Evolutionary conservation across 1,284 basidiomycete genomes (phyloP), one percentile per base, ranked within the genome.

Genomic region (Tilletia indica): DNA sequence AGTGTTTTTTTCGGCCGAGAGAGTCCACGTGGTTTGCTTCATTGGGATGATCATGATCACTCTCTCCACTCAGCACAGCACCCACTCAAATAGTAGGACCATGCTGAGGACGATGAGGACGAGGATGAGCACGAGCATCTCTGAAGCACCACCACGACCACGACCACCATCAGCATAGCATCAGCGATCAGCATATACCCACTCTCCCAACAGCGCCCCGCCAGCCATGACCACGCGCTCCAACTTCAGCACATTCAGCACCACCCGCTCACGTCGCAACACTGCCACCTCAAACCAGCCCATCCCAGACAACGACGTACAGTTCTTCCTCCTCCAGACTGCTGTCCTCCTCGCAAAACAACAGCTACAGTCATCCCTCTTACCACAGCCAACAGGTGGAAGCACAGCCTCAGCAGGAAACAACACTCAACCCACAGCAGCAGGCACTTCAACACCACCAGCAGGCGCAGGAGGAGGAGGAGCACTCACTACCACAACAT

Each of bases 291-390:
- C 6, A 14, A 8, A 45, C 9, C 19, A 25, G 4, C 5, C 34
- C 61, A 64, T 64, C 61, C 6, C 61, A 14, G 34, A 64, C 61
- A 64, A 64, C 61, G 61, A 64, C 38, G 61, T 64, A 11, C 61
- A 64, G 61, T 64, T 19, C 61, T 64, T 64, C n/a, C 61, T 64
- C 34, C 61, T 64, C 61, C 61, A 64, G 36, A 64, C 61, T 6
- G 61, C 61, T 2, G 61, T 64, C 14, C 61, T 64, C 31, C 8
- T 64, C 34, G 61, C 61, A 8, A 64, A 64, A 16, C 61, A 64
- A 36, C 61, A 64, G 36, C 61, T 64, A 14, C 56, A 58, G 61
- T 25, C 36, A 34, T 9, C 61, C 8, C 31, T 63, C 25, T 1
- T 21, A 34, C n/a, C 56, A 12, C 11, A 21, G 25, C 3, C 56